Evolutionary conservation across 768 basidiomycete species (phyloP).

Genomic region (Mrakia gelida): DNA sequence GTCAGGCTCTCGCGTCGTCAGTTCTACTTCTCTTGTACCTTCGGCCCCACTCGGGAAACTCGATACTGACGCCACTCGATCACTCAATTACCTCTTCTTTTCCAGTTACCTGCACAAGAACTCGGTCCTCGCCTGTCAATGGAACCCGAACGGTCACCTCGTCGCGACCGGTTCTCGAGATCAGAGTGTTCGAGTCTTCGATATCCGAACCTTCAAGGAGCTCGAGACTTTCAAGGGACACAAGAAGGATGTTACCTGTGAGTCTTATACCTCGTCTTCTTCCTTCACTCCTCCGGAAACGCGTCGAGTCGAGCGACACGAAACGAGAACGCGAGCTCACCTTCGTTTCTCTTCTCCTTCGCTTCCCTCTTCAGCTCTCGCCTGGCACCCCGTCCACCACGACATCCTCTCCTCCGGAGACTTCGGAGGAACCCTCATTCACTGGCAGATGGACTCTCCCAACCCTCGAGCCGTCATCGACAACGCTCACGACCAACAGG

Average conservation of each 20-base stretch:
- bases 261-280: slow-evolving; percentile 40
- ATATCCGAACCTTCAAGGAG: slow-evolving; percentile 97
- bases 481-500: slow-evolving; percentile 97
- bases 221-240: slow-evolving; percentile 87
- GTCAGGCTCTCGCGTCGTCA: slow-evolving; percentile 82
- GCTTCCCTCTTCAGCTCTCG: slow-evolving; percentile 56
- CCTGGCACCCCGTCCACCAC: slow-evolving; percentile 93
- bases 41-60: not conserved
- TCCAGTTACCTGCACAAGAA: slow-evolving; percentile 92
- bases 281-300: slow-evolving; percentile 55
- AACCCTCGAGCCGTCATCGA: slow-evolving; percentile 68
- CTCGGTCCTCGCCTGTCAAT: slow-evolving; percentile 84
- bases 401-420: slow-evolving; percentile 86
- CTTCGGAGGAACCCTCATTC: slow-evolving; percentile 85
- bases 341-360: not conserved
- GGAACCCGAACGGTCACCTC: slow-evolving; percentile 91
- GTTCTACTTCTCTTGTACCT: slow-evolving; percentile 38
- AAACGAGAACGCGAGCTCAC: too few species aligned
- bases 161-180: slow-evolving; percentile 94
- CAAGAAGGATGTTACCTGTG: slow-evolving; percentile 97
- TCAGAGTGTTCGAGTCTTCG: slow-evolving; percentile 90
- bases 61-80: not conserved
- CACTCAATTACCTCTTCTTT: not conserved
- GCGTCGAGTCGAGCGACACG: not conserved
- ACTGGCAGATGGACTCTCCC: slow-evolving; percentile 77